A percentile compares a stretch with the other conserved stretches of the same genome.
phyloP scores from a whole-genome alignment of 1,284 basidiomycete genomes.

The Rhodotorula sp. region DNA sequence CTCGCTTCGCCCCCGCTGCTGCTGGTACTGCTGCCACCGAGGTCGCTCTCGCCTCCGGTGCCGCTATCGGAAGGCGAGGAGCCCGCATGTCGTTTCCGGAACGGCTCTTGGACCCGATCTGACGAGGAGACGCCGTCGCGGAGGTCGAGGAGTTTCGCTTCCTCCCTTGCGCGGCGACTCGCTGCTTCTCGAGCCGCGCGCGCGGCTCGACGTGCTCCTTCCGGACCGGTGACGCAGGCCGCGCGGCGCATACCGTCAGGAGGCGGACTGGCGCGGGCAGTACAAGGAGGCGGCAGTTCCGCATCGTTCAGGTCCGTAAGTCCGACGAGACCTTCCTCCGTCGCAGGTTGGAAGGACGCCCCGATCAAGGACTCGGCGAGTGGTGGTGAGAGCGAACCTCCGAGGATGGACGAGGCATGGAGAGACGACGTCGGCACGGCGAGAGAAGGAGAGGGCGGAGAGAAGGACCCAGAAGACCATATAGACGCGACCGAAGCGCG shows the following conservation, averaged over 20 bases:
- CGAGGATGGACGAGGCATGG: too few species aligned
- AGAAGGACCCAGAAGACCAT: neutral
- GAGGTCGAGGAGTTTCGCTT: constrained; percentile 19
- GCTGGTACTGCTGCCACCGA: neutral
- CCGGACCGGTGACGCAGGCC: constrained; percentile 27
- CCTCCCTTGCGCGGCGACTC: constrained; percentile 25
- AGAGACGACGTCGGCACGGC: too few species aligned
- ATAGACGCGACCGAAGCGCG: constrained; percentile 17
- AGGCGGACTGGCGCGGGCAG: constrained; percentile 5
- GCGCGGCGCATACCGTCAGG: constrained; percentile 7
- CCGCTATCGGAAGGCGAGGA: neutral
- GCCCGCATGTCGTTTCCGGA: neutral
- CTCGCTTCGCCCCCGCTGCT: neutral
- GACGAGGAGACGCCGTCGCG: constrained; percentile 10
- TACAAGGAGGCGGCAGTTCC: constrained; percentile 11
- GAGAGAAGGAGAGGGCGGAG: neutral
- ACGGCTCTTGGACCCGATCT: constrained; percentile 14
- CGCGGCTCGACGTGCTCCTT: constrained; percentile 37
- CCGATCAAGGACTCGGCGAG: constrained; percentile 5
- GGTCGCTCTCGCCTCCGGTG: neutral
- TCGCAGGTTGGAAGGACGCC: neutral
- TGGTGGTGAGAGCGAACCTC: constrained; percentile 9
- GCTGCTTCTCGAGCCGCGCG: constrained; percentile 35
- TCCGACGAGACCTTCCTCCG: neutral
- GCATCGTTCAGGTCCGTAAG: neutral